A percentile compares a stretch with the other conserved stretches of the same genome.
Conservation (phyloP, 2,329 filamentous ascomycete species). For the Colletotrichum neosansevieriae region DNA sequence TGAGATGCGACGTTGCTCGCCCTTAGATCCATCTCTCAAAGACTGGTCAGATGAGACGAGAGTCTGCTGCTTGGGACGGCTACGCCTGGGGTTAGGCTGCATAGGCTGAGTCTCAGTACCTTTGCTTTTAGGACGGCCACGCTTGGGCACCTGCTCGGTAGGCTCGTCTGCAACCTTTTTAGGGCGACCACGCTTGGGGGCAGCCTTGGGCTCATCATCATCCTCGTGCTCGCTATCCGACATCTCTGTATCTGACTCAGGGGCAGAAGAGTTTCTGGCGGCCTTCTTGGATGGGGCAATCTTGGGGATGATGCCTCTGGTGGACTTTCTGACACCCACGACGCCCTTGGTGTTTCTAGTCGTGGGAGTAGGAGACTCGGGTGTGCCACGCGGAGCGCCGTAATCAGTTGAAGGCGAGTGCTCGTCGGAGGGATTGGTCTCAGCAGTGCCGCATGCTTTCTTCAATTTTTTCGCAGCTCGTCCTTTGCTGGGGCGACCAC, state of each 20-base stretch:
- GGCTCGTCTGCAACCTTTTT: too few relatives aligned
- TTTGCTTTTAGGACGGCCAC: background rate
- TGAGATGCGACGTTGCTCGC: background rate
- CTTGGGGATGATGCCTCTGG: too few relatives aligned
- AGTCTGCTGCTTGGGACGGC: constrained; percentile 9
- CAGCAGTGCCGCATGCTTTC: too few relatives aligned
- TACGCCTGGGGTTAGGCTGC: constrained; percentile 6
- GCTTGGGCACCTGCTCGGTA: background rate
- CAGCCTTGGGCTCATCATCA: background rate
- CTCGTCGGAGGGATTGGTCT: too few relatives aligned
- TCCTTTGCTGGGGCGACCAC: background rate
- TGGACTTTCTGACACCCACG: background rate
- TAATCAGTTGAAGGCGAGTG: background rate
- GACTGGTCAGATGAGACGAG: background rate
- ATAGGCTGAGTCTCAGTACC: background rate
- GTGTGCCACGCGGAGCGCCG: background rate
- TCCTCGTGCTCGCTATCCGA: background rate
- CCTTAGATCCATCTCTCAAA: background rate
- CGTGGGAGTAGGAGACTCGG: constrained; percentile 2
- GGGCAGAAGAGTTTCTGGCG: too few relatives aligned
- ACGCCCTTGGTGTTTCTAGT: background rate
- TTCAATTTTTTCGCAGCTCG: background rate
- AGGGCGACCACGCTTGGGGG: background rate
- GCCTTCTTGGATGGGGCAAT: too few relatives aligned
- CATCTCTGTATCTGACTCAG: too few relatives aligned